These are phyloP conservation scores for Hortiboletus flavorubellus DNA, from an alignment of 768 basidiomycete species.

Conservation along the genomic window DNA sequence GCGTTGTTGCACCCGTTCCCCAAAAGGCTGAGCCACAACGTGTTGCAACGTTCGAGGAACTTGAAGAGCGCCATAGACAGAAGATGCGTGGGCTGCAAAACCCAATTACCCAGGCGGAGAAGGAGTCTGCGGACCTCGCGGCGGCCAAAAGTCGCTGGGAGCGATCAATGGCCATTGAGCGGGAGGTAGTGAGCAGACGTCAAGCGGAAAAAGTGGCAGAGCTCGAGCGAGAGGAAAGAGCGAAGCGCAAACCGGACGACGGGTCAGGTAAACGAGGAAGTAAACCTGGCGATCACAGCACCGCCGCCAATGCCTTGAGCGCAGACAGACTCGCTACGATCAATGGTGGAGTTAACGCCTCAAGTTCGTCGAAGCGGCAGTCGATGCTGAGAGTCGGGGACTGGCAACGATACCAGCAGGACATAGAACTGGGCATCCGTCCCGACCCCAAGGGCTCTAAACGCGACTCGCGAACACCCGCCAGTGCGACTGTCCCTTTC, in stretches of 20 bases:
- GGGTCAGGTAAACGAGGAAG: slow-evolving; percentile 39
- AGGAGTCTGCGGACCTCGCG: slow-evolving; percentile 69
- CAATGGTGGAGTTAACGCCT: slow-evolving; percentile 25
- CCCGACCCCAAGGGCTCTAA: slow-evolving; percentile 19
- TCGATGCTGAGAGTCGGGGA: slow-evolving; percentile 82
- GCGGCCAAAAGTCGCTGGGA: slow-evolving; percentile 85
- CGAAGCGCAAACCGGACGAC: slow-evolving; percentile 43
- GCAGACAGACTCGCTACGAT: slow-evolving; percentile 55
- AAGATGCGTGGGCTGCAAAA: slow-evolving; percentile 80
- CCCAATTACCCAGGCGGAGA: slow-evolving; percentile 77
- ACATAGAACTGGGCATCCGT: slow-evolving; percentile 34
- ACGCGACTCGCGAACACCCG: slow-evolving; percentile 23
- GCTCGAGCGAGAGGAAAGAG: slow-evolving; percentile 48
- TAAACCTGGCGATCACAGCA: slow-evolving; percentile 36
- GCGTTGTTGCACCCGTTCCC: slow-evolving; percentile 39
- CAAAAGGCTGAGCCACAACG: slow-evolving; percentile 49
- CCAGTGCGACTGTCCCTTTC: slow-evolving; percentile 30
- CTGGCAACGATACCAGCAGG: slow-evolving; percentile 74
- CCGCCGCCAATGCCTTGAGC: slow-evolving; percentile 39
- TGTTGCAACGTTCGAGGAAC: slow-evolving; percentile 80
- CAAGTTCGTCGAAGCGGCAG: slow-evolving; percentile 54
- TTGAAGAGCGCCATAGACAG: slow-evolving; percentile 81
- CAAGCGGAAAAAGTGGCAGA: slow-evolving; percentile 66
- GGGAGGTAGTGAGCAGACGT: slow-evolving; percentile 65
- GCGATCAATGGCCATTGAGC: slow-evolving; percentile 67